Percentiles rank a stretch among this genome's conserved stretches.
phyloP scores from a whole-genome alignment of 129 eudicot genomes.

The Sambucus nigra region DNA sequence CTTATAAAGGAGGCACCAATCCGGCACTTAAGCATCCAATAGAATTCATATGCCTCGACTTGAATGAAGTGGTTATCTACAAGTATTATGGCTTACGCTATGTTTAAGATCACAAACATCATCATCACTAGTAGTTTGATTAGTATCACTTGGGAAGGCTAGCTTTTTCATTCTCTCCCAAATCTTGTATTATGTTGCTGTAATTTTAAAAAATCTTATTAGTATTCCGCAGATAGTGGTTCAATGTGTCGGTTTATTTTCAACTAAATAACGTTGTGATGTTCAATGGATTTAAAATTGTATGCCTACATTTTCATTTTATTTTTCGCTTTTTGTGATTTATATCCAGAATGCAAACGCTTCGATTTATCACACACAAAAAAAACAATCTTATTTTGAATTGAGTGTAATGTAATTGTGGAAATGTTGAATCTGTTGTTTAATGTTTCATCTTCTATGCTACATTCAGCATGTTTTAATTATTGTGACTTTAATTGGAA shows the following conservation, averaged over 20 bases:
- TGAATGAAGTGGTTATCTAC: constrained; percentile 71
- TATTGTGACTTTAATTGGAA: no score
- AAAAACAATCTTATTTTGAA: no score
- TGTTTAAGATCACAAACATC: constrained; percentile 54
- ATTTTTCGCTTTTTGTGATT: no score
- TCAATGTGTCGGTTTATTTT: background rate
- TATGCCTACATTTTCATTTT: no score
- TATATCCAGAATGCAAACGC: no score
- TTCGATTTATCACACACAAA: no score
- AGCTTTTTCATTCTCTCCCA: background rate
- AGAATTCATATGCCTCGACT: constrained; percentile 89
- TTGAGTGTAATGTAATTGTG: no score
- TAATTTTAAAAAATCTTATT: background rate
- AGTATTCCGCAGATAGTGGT: background rate
- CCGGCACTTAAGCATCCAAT: constrained; percentile 95
- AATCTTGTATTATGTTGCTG: background rate
- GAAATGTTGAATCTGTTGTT: no score
- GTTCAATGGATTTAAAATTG: no score
- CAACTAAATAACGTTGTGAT: background rate
- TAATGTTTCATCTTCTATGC: no score
- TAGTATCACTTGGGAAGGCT: no score
- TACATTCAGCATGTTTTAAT: no score
- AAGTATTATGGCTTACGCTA: constrained; percentile 94
- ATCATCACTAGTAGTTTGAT: constrained; percentile 32
- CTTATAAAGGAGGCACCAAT: constrained; percentile 88